Evolutionary conservation across 139 green algal genomes (phyloP).

Genomic region (Coelastrella sp.): DNA sequence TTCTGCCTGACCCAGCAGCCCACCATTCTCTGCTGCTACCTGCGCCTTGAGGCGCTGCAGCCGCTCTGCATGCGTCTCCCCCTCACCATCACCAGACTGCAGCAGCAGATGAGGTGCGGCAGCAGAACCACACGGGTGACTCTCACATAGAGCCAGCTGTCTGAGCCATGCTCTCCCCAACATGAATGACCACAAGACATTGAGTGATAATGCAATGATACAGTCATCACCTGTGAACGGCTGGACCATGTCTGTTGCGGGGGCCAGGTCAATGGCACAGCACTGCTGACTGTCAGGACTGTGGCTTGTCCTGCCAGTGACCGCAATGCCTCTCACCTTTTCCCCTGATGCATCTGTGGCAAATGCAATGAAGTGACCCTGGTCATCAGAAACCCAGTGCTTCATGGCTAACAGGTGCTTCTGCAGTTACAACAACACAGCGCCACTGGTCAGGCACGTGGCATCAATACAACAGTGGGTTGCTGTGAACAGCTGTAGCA

Average conservation of each 20-base stretch:
- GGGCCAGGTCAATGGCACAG: too few species aligned
- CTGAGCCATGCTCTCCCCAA: too few species aligned
- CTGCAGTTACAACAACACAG: conserved; percentile 1
- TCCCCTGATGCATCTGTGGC: conserved; percentile 28
- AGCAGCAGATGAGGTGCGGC: neutral
- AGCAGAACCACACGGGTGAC: neutral
- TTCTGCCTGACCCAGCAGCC: neutral
- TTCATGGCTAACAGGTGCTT: conserved; percentile 8
- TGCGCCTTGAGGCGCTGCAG: conserved; percentile 38
- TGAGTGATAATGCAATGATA: too few species aligned
- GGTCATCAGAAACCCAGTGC: neutral
- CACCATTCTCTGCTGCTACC: conserved; percentile 9
- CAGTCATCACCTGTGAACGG: neutral
- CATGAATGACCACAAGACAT: too few species aligned
- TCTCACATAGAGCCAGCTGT: too few species aligned
- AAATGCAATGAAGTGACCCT: conserved; percentile 31
- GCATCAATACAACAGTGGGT: neutral
- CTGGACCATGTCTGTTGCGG: neutral
- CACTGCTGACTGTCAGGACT: too few species aligned
- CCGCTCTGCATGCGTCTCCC: conserved; percentile 49
- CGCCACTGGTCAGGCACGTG: neutral
- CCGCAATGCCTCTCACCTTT: neutral
- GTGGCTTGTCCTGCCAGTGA: too few species aligned
- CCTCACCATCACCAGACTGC: conserved; percentile 18
- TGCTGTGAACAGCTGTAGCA: neutral